Evolutionary conservation across 2,329 filamentous ascomycete genomes (phyloP).

Genomic region (Plectosphaerella sp.): DNA sequence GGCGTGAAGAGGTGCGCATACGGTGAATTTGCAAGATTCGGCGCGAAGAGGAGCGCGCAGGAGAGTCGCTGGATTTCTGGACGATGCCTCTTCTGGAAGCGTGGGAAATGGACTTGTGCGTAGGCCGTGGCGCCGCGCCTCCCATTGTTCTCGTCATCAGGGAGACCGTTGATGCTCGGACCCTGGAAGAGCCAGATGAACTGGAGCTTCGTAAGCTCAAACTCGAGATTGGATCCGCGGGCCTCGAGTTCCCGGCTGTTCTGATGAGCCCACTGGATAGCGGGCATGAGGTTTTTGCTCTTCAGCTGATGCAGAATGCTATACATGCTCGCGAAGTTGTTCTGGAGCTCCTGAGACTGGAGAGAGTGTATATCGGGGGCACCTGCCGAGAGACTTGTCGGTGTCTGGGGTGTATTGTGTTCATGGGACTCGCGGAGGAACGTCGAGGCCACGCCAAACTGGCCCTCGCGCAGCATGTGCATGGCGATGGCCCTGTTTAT

Average conservation of each 20-base stretch:
- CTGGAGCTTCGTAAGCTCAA: conserved; percentile 85
- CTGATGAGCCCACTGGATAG: conserved; percentile 78
- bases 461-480: conserved; percentile 91
- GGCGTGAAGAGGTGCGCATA: conserved; percentile 78
- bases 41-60: conserved; percentile 73
- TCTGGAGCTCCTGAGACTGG: conserved; percentile 65
- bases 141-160: conserved; percentile 50
- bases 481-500: conserved; percentile 90
- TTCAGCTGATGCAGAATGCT: conserved; percentile 76
- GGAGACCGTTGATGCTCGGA: conserved; percentile 45
- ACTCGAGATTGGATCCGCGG: conserved; percentile 88
- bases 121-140: conserved; percentile 67
- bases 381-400: conserved; percentile 7
- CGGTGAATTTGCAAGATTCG: conserved; percentile 71
- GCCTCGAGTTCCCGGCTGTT: conserved; percentile 70
- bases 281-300: conserved; percentile 69
- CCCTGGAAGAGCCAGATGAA: conserved; percentile 85
- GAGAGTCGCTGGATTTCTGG: conserved; percentile 77
- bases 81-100: conserved; percentile 71
- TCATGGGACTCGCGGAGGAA: conserved; percentile 70
- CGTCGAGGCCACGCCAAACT: conserved; percentile 81
- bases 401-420: conserved; percentile 19
- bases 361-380: conserved; percentile 48
- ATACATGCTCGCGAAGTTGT: conserved; percentile 87
- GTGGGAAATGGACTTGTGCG: conserved; percentile 67